Conservation (phyloP, 805 yeast species). For the Saccharomycopsis capsularis region DNA sequence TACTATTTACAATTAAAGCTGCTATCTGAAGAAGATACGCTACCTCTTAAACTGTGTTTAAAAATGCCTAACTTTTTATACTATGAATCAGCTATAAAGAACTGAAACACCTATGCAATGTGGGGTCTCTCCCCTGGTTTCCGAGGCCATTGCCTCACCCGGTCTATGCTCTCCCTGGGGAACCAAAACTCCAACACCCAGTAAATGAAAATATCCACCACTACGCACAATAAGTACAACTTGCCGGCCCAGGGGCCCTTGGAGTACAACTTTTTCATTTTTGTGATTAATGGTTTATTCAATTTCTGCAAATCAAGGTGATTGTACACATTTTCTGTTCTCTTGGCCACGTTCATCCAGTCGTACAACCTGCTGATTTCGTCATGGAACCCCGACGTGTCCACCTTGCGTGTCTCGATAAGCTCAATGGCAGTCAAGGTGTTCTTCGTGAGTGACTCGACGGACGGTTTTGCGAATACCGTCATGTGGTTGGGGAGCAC, state of each 20-base stretch:
- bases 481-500: slow-evolving; percentile 93
- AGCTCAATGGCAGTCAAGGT: slow-evolving; percentile 62
- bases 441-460: slow-evolving; percentile 68
- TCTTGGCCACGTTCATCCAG: slow-evolving; percentile 80
- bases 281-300: slow-evolving; percentile 48
- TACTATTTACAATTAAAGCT: no score
- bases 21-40: no score
- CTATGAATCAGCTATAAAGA: no score
- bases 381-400: slow-evolving; percentile 70
- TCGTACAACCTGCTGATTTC: slow-evolving; percentile 79
- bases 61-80: no score
- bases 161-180: slow-evolving; percentile 67
- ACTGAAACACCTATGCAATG: no score
- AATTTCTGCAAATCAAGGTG: slow-evolving; percentile 35
- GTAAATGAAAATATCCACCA: slow-evolving; percentile 68
- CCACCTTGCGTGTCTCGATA: slow-evolving; percentile 50
- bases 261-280: slow-evolving; percentile 57
- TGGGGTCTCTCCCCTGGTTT: slow-evolving; percentile 9
- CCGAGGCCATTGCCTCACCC: slow-evolving; percentile 76
- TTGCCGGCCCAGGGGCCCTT: slow-evolving; percentile 85
- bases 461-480: slow-evolving; percentile 82
- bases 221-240: slow-evolving; percentile 69
- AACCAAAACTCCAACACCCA: slow-evolving; percentile 59
- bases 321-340: slow-evolving; percentile 80
- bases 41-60: no score